These are phyloP conservation scores for Auricularia cornea DNA, from an alignment of 768 basidiomycete genomes.

Conservation along the genomic window DNA sequence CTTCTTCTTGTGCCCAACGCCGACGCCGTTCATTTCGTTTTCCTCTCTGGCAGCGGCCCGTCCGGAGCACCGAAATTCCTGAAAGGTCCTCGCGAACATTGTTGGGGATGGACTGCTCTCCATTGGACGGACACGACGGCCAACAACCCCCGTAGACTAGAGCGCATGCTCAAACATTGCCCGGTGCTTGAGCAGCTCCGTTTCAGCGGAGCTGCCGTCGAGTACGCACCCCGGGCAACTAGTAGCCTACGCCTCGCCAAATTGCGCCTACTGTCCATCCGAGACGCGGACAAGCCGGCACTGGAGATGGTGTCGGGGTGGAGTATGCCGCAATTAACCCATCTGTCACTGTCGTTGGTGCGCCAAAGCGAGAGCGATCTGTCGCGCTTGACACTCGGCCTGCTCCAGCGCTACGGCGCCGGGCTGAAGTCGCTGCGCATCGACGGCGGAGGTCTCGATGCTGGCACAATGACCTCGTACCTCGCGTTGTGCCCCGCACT, in stretches of 20 bases:
- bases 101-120: not conserved
- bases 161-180: not conserved
- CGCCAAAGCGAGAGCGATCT: not conserved
- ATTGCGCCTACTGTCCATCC: not conserved
- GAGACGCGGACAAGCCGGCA: not conserved
- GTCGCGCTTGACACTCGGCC: not conserved
- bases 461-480: not conserved
- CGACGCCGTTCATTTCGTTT: not conserved
- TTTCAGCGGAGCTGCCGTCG: not conserved
- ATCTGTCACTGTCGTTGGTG: not conserved
- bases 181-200: not conserved
- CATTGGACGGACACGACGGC: not conserved
- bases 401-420: not conserved
- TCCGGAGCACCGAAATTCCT: not conserved
- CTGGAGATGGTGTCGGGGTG: conserved; percentile 1
- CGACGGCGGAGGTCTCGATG: not conserved
- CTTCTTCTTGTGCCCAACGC: not conserved
- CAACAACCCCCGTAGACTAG: not conserved
- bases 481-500: not conserved
- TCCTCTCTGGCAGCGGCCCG: not conserved
- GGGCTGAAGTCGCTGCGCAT: not conserved
- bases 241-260: not conserved
- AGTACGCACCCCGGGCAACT: not conserved
- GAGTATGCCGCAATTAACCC: not conserved
- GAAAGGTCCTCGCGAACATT: not conserved